Base-by-base conservation (phyloP, 1,284 basidiomycete genomes). In the Malassezia pachydermatis region DNA sequence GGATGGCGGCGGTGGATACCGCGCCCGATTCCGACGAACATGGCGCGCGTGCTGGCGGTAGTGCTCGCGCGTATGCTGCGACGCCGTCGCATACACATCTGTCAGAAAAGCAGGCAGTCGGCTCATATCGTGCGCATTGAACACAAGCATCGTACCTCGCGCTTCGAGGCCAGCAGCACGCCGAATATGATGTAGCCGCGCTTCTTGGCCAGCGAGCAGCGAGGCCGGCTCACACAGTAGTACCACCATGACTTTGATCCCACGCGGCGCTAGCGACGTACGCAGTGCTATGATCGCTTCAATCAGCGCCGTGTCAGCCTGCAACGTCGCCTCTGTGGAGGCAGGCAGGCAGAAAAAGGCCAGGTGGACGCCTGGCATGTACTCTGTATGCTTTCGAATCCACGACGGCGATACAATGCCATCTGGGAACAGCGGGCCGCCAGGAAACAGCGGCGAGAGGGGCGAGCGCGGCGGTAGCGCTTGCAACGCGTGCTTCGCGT, bases 371-470 rank as follows among this genome's bases (percentile, higher is more conserved):
- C 85, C 82, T 0, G 92, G 90, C 0, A 96, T 76, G 27, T 92
- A 80, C 7, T 87, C 82, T 0, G 86, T 84, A 65, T 96, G 90
- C 73, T 95, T 98, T 38, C 89, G 79, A 14, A 95, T 81, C 92
- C 92, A 98, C 62, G 96, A 87, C 0, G 90, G 92, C 1, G 90
- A 88, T 49, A 98, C 86, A 40, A 98, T 75, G 0, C 92, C 92
- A 70, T 98, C 92, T 0, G 92, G 92, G 70, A 87, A 80, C 13
- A 94, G 76, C 0, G 92, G 90, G 0, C 88, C 90, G 1, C 82
- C 79, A 0, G 84, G 82, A 0, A 86, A 86, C 22, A 94, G 74
- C 0, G 92, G 92, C 0, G 87, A 94, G 7, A 96, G 77, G 0
- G 88, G 88, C 0, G 89, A 95, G 71, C 88, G 86, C 42, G 55